These are phyloP conservation scores for Thuidium tamariscinum DNA, from an alignment of 225 moss, liverwort and hornwort genomes.

Conservation along the genomic window DNA sequence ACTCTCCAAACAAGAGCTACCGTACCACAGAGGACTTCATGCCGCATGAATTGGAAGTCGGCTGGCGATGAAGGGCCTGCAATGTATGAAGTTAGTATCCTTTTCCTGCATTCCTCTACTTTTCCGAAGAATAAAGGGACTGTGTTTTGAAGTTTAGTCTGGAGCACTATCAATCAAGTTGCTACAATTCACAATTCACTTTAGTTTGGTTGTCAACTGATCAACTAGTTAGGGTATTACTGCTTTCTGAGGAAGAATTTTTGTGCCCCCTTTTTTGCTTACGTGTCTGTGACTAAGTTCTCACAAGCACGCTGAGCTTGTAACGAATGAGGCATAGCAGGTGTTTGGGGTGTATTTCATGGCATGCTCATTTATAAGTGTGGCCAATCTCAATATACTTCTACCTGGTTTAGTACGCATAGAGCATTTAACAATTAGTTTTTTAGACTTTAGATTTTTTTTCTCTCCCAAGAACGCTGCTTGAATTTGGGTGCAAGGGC, in stretches of 20 bases:
- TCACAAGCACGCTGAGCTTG: background rate
- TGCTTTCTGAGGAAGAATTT: background rate
- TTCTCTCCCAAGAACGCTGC: background rate
- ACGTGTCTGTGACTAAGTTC: background rate
- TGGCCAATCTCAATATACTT: background rate
- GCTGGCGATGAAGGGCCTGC: constrained; percentile 2
- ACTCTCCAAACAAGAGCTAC: constrained; percentile 88
- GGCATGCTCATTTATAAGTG: background rate
- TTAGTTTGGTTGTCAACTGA: background rate
- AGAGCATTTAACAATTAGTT: background rate
- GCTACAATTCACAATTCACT: too few relatives aligned
- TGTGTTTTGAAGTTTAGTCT: background rate
- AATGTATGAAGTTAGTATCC: background rate
- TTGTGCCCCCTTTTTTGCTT: background rate
- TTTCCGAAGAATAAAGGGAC: background rate
- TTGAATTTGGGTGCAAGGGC: background rate
- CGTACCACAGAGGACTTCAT: constrained; percentile 81
- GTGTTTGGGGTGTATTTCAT: background rate
- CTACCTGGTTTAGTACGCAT: background rate
- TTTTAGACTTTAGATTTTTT: background rate
- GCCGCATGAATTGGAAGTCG: constrained; percentile 62
- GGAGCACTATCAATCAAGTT: background rate
- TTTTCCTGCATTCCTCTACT: background rate
- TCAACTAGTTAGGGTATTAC: background rate
- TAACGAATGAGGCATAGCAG: background rate